Base-by-base conservation (phyloP, 2,329 filamentous ascomycete genomes). In the Cladosporium colombiae region DNA sequence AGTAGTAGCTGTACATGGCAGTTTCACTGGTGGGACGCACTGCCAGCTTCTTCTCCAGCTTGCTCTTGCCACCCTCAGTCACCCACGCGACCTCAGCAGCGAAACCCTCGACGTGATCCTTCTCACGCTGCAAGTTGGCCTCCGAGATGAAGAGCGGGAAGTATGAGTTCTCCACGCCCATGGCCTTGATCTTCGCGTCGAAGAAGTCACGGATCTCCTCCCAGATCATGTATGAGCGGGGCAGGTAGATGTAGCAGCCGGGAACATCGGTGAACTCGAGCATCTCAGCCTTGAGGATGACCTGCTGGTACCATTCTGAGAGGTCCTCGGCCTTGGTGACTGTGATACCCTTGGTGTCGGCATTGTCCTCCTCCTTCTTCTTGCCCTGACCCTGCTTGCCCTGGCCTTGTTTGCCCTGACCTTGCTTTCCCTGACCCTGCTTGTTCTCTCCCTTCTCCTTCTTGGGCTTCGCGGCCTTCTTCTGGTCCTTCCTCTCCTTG, bases 71-170 rank as follows among this genome's bases (percentile, higher is more conserved):
- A 71, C 92, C 91, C 79, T 92, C 91, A 62, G 91, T 95, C 31
- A 95, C 91, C 91, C 91, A 95, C 65, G 91, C 91, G 71, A 95
- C 86, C 79, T 95, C 91, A 37, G 95, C 93, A 62, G 95, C 95
- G 78, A 99, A 99, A n/a, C 95, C 95, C 80, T 99, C 94, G 68
- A 99, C 91, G 79, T 99, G 95, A 74, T 95, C 91, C 85, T 97
- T 97, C 81, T 97, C 93, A 77, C 85, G 81, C 77, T 89, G 83
- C 70, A 99, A 82, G 49, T 96, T 96, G 81, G 96, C 96, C 75
- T 91, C 85, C 21, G 92, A 96, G 70, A 99, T 87, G 81, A 97
- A 99, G 79, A 99, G 90, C 67, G 95, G 95, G 80, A 99, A 99
- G 79, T 92, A 97, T 77, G 92, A 91, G 83, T 99, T 96, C 79